Base-by-base conservation (phyloP, 164 flowering plant species). In the Vitis riparia region DNA sequence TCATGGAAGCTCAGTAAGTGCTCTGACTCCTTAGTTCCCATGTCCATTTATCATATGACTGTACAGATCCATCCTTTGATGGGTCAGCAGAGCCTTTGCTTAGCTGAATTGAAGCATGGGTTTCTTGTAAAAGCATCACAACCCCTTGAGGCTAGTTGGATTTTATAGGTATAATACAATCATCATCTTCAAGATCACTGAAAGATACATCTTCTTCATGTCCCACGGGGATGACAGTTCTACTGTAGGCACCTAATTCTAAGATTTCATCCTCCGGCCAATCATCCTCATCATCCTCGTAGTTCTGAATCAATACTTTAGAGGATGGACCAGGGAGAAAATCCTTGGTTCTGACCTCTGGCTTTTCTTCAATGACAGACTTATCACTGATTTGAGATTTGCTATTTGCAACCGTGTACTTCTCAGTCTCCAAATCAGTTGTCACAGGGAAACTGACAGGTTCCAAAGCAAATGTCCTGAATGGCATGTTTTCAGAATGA, bases 201-300 rank as follows among this genome's bases (percentile, higher is more conserved):
- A 95, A 95, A 16, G 99, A 91, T 7, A 95, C 87, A 69, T 91
- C 98, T 51, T 95, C 99, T 13, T 85, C 99, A 72, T 85, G 82
- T 13, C 80, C 88, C 5, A 85, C 14, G 23, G 76, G 77, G 58
- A 81, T 67, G 5, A 73, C 59, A 13, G 78, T 69, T 12, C 80
- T 75, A 63, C 51, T 56, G 60, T 75, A 84, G n/a, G 85, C 81
- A 48, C 75, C 82, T 15, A 88, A 64, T 16, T 92, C 92, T 14
- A 77, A 74, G 67, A 84, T 79, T 67, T 85, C 88, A 5, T 93
- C 91, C 50, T 84, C 84, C 5, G 83, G 86, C 99, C 99, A 93
- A 51, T 89, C 97, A 84, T 93, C 89, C 27, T 78, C 91, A 49
- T 88, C 93, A 9, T 83, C 89, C 11, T 84, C 84, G 63, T 67